phyloP scores from a whole-genome alignment of 2,329 filamentous ascomycete genomes.

The Aspergillus versicolor region DNA sequence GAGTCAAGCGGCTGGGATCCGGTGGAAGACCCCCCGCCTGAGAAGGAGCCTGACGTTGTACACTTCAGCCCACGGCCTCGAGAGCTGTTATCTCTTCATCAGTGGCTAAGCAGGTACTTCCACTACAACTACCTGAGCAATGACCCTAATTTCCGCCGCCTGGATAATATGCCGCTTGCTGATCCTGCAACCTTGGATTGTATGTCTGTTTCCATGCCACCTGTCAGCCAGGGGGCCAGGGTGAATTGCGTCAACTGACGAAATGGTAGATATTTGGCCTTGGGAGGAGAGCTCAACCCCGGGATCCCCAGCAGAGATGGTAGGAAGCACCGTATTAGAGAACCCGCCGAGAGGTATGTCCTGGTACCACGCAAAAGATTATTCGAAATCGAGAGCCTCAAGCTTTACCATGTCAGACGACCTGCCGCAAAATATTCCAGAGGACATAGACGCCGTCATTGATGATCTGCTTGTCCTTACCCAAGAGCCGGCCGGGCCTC shows the following conservation, averaged over 20 bases:
- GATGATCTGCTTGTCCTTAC: conserved; percentile 17
- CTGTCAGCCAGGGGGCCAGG: no score
- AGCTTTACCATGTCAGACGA: not conserved
- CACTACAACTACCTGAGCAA: not conserved
- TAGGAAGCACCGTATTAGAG: not conserved
- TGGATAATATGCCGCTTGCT: conserved; percentile 13
- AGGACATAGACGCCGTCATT: conserved; percentile 1
- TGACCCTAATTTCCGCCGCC: not conserved
- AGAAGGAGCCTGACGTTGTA: conserved; percentile 14
- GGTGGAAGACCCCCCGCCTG: not conserved
- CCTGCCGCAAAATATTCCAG: not conserved
- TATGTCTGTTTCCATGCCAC: conserved; percentile 8
- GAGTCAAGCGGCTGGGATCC: no score
- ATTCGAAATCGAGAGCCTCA: not conserved
- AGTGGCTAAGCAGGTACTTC: conserved; percentile 13
- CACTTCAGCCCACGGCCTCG: conserved; percentile 13
- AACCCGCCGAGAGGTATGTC: conserved; percentile 9
- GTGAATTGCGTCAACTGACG: no score
- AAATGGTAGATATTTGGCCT: conserved; percentile 17
- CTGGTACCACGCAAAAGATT: conserved; percentile 1
- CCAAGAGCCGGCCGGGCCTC: not conserved
- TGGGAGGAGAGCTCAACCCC: not conserved
- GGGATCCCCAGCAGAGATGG: not conserved
- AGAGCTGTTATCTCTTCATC: conserved; percentile 13
- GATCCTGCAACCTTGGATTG: conserved; percentile 14